These are phyloP conservation scores for Blepharisma stoltei DNA, from an alignment of 73 alveolate genomes.

Conservation along the genomic window DNA sequence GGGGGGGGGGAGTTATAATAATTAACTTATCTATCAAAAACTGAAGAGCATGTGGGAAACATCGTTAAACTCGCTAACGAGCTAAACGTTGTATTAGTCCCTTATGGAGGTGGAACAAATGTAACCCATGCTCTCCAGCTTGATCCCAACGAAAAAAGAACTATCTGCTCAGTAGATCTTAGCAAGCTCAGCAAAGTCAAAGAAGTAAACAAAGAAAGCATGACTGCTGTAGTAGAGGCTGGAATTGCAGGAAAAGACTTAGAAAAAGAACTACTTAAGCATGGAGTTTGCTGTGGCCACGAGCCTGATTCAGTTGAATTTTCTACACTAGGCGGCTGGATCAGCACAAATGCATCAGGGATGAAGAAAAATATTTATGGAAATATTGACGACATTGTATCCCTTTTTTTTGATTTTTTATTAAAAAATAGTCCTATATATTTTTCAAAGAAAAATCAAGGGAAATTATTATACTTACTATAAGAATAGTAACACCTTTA, in stretches of 20 bases:
- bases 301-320: conserved; percentile 90
- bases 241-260: conserved; percentile 87
- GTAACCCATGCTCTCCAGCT: conserved; percentile 78
- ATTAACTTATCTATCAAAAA: no score
- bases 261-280: conserved; percentile 75
- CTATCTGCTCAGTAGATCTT: conserved; percentile 83
- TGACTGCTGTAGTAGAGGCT: conserved; percentile 91
- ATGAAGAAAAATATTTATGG: conserved; percentile 95
- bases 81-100: conserved; percentile 68
- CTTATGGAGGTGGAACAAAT: conserved; percentile 95
- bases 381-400: conserved; percentile 90
- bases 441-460: no score
- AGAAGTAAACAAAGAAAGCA: conserved; percentile 75
- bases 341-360: conserved; percentile 88
- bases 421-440: no score
- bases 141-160: conserved; percentile 60
- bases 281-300: conserved; percentile 85
- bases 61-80: conserved; percentile 59
- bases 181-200: conserved; percentile 66
- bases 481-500: conserved; percentile 73
- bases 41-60: conserved; percentile 62
- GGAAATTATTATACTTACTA: no score
- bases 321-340: conserved; percentile 90
- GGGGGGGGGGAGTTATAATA: no score
- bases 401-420: no score